Evolutionary conservation across 352 stramenopile species (phyloP).

Genomic region (Globisporangium lucens): DNA sequence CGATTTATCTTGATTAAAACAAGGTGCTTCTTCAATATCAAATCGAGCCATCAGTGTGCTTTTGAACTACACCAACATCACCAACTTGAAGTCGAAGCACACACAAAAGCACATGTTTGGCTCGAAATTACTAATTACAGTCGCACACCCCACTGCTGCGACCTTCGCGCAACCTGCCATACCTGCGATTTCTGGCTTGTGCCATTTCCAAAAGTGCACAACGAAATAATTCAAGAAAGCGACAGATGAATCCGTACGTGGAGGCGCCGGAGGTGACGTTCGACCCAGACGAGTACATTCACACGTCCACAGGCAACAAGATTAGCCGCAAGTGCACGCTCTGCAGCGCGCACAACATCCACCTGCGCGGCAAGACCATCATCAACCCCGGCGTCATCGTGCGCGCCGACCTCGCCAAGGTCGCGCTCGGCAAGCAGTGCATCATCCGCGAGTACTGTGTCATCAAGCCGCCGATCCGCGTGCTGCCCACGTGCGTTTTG

Average conservation of each 20-base stretch:
- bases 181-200: too few relatives aligned
- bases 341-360: slow-evolving; percentile 66
- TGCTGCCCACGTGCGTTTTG: slow-evolving; percentile 51
- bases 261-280: slow-evolving; percentile 50
- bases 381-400: slow-evolving; percentile 69
- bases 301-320: slow-evolving; percentile 68
- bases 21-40: too few relatives aligned
- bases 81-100: too few relatives aligned
- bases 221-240: too few relatives aligned
- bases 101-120: too few relatives aligned
- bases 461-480: slow-evolving; percentile 62
- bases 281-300: slow-evolving; percentile 58
- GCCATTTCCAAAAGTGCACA: too few relatives aligned
- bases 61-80: too few relatives aligned
- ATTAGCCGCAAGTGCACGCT: slow-evolving; percentile 66
- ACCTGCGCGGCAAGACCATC: slow-evolving; percentile 79
- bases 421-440: slow-evolving; percentile 80
- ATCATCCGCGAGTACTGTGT: slow-evolving; percentile 70
- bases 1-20: too few relatives aligned
- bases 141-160: too few relatives aligned
- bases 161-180: too few relatives aligned
- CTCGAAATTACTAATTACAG: too few relatives aligned
- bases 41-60: too few relatives aligned
- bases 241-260: slow-evolving; percentile 56
- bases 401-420: slow-evolving; percentile 78